Evolutionary conservation across 2,329 filamentous ascomycete species (phyloP), one percentile per base, ranked within the genome.

Genomic region (Didymella glomerata): DNA sequence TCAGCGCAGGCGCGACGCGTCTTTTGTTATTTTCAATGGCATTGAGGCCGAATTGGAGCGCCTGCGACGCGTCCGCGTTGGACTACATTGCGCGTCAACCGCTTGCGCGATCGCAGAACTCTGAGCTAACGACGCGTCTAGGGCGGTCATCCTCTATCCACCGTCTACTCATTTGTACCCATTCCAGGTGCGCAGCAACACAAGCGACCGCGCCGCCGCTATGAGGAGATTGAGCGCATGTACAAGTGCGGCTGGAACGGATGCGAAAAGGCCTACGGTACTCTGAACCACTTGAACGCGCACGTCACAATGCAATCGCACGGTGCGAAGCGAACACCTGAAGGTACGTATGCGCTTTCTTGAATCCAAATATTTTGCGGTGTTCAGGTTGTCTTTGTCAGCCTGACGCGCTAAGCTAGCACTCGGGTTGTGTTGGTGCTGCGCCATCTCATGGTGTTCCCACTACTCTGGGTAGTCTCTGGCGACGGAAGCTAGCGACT

Each of bases 221-320:
- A 97, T 72, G 95, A 99, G 79, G 95, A 99, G 77, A 99, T 99
- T 70, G 95, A 99, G 82, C 89, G 95, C 75, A 98, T 99, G 95
- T 98, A 99, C 84, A 98, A 98, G 80, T 99, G 95, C 75, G 95
- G 94, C 25, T 98, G 93, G 92, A 94, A 97, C 66, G 93, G 93
- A 9, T 99, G 95, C 75, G 95, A 99, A 79, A 99, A 99, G 81
- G 95, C 95, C 2, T 99, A 99, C 69, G 95, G 95, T 60, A 99
- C 95, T 47, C 81, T 99, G 62, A 99, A 99, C 78, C 95, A 99
- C 77, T 78, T 99, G 68, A 99, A 99, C 75, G 95, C 95, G 38
- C 95, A 99, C 74, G 95, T 99, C 48, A 98, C 95, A 14, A 98
- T 98, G 95, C 95, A 99, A 78, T 95, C 92, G 61, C 95, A 99